Base-by-base conservation (phyloP, 257 asterid genomes). In the Solanum corneliomulleri region DNA sequence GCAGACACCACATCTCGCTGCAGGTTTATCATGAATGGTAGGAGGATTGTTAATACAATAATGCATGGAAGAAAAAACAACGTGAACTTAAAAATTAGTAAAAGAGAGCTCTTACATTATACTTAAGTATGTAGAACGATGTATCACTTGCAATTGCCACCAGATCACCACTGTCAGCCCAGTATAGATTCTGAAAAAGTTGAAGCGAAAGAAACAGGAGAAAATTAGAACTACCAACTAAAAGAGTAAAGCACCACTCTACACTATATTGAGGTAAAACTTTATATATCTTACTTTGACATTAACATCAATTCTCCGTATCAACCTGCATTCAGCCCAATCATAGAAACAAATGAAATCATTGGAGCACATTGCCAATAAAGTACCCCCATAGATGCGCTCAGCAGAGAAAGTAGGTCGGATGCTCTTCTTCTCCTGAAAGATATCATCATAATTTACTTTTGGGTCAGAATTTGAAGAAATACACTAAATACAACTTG, bases 1-100 rank as follows among this genome's bases (percentile, higher is more conserved):
- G 98, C 96, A 90, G 99, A 93, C 77, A 97, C 99, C 85, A 95
- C 93, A 93, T 97, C 99, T 7, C 97, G 97, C 99, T 97, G 95
- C 89, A 93, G 91, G 27, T 89, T 60, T 81, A 37, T 31, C 88
- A 90, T 83, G 85, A 70, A 62, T 11, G 49, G 84, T 16, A 29
- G 82, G 45, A 29, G 88, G 71, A 87, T 83, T 29, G 80, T 45
- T 83, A 86, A 41, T 35, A 88, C 82, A 81, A 29, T n/a, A 71
- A 58, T 85, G 60, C 68, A 13, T 33, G 41, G 31, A 56, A 2
- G 45, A 31, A 18, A 80, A 42, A 85, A 74, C 83, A 7, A 86
- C 41, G 31, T 66, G 82, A 87, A 83, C 33, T 41, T 7, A 7
- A 52, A 85, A n/a, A 71, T 52, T 37, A 16, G 44, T 20, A n/a